phyloP scores from a whole-genome alignment of 116 monocot species.

The Iris pallida region DNA sequence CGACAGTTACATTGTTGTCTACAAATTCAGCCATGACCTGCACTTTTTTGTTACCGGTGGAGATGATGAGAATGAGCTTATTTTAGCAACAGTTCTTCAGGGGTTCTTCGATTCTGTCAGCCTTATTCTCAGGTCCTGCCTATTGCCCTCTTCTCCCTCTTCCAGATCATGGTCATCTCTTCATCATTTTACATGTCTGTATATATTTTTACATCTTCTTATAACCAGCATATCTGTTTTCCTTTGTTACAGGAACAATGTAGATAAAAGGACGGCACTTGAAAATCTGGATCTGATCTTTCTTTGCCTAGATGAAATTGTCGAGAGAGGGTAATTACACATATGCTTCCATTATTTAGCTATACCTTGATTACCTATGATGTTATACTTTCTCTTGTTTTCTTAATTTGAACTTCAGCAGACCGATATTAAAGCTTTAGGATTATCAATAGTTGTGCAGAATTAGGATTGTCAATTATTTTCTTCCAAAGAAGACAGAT shows the following conservation, averaged over 20 bases:
- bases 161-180: neutral
- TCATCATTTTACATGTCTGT: neutral
- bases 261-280: conserved; percentile 39
- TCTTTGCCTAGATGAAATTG: conserved; percentile 41
- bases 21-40: conserved; percentile 35
- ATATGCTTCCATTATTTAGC: too few species aligned
- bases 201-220: too few species aligned
- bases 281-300: conserved; percentile 39
- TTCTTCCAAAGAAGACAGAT: neutral
- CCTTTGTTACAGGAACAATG: conserved; percentile 25
- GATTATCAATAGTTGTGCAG: neutral
- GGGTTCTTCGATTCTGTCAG: conserved; percentile 39
- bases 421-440: neutral
- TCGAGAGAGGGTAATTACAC: conserved; percentile 38
- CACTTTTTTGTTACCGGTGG: conserved; percentile 46
- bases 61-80: conserved; percentile 42
- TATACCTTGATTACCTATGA: too few species aligned
- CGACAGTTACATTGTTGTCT: conserved; percentile 34
- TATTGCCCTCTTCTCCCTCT: neutral
- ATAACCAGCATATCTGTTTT: neutral
- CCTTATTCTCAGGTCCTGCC: conserved; percentile 26
- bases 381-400: neutral
- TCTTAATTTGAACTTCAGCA: neutral
- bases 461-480: neutral
- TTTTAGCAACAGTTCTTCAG: conserved; percentile 34